These are phyloP conservation scores for Corymbia maculata DNA, from an alignment of 345 rosid genomes.

Conservation along the genomic window DNA sequence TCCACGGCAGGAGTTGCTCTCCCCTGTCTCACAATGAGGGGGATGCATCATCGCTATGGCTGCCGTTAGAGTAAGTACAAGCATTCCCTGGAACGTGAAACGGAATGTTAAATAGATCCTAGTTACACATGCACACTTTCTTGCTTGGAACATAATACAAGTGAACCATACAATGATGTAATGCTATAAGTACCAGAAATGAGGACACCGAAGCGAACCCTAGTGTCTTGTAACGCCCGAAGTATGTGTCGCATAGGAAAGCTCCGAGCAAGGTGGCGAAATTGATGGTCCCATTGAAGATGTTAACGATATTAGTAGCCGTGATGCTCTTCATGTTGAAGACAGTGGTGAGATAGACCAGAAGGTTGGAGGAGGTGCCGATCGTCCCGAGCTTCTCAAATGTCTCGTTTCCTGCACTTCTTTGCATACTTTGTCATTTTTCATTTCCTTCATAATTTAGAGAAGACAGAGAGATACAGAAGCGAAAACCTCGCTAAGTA, in stretches of 20 bases:
- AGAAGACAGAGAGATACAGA: not conserved
- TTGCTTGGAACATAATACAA: not conserved
- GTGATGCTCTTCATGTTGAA: slow-evolving; percentile 67
- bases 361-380: slow-evolving; percentile 38
- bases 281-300: slow-evolving; percentile 52
- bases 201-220: slow-evolving; percentile 50
- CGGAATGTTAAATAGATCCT: not conserved
- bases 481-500: not conserved
- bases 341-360: slow-evolving; percentile 44
- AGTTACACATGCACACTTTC: not conserved
- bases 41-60: slow-evolving; percentile 28
- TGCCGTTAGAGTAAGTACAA: slow-evolving; percentile 25
- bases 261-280: slow-evolving; percentile 59
- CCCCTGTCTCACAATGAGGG: slow-evolving; percentile 9
- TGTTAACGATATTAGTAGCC: slow-evolving; percentile 43
- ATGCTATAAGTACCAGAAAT: slow-evolving; percentile 29
- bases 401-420: slow-evolving; percentile 50
- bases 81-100: slow-evolving; percentile 25
- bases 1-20: slow-evolving; percentile 1
- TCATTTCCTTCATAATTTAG: not conserved
- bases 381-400: slow-evolving; percentile 65
- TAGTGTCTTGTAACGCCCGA: slow-evolving; percentile 62
- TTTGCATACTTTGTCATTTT: not conserved
- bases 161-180: not conserved
- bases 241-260: slow-evolving; percentile 56